A percentile compares a stretch with the other conserved stretches of the same genome.
Evolutionary conservation across 306 rosid genomes (phyloP).

Genomic region (Prinsepia uniflora): DNA sequence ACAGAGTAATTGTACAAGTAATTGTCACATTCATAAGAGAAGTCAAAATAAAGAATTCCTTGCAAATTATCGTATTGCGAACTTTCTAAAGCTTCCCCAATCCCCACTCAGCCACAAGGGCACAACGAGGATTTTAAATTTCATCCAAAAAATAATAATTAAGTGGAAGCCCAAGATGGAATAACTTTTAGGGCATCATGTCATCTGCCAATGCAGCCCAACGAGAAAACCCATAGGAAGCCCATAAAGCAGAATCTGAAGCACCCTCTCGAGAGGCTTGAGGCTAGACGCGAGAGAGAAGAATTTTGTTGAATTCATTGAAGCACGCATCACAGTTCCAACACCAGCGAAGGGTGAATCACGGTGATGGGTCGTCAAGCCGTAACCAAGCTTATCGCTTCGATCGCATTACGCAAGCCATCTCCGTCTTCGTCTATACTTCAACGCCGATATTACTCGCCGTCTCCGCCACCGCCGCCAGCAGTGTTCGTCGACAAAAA

Average conservation of each 20-base stretch:
- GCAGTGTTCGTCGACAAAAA: slow-evolving; percentile 95
- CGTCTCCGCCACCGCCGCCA: slow-evolving; percentile 62
- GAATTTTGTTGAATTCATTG: not conserved
- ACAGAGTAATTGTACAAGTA: too few species aligned
- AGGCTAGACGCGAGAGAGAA: not conserved
- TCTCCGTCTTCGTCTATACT: slow-evolving; percentile 24
- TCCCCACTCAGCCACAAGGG: not conserved
- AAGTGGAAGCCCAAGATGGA: not conserved
- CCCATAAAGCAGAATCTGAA: not conserved
- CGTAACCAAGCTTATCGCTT: slow-evolving; percentile 47
- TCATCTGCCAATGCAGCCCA: not conserved
- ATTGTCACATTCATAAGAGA: not conserved
- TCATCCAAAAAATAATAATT: not conserved
- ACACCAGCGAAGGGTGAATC: not conserved
- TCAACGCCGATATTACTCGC: slow-evolving; percentile 45
- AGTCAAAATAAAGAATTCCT: not conserved
- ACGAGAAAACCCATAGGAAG: not conserved
- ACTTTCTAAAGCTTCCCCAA: not conserved
- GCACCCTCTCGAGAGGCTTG: not conserved
- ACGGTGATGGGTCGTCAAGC: slow-evolving; percentile 67
- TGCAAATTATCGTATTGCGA: not conserved
- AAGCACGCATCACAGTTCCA: too few species aligned
- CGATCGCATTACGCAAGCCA: slow-evolving; percentile 48
- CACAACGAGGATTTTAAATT: too few species aligned
- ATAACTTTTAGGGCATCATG: not conserved